Conservation (phyloP, 23 red algal genomes). For the Gracilaria gracilis region DNA sequence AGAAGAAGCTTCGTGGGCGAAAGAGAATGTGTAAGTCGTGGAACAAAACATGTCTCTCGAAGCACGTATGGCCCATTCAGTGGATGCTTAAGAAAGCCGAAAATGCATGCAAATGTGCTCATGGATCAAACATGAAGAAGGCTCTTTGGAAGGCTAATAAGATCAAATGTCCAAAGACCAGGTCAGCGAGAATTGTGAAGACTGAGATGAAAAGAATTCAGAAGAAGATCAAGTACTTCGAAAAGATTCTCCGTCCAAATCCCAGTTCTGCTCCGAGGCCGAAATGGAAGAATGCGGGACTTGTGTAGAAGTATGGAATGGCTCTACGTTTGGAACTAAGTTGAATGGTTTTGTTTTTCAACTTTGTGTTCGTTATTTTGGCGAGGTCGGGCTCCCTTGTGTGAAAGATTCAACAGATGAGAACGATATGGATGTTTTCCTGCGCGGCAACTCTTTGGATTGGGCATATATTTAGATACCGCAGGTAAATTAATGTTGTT, state of each 20-base stretch:
- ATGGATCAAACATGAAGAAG: neutral
- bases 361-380: too few species aligned
- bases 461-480: too few species aligned
- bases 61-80: conserved; percentile 9
- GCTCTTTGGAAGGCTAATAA: neutral
- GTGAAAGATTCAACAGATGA: too few species aligned
- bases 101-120: neutral
- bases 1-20: neutral
- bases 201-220: neutral
- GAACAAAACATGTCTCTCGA: conserved; percentile 3
- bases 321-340: too few species aligned
- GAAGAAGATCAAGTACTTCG: neutral
- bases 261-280: conserved; percentile 10
- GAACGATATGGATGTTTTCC: too few species aligned
- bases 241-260: conserved; percentile 7
- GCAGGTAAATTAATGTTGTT: too few species aligned
- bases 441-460: too few species aligned
- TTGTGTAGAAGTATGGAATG: neutral
- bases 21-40: conserved; percentile 1
- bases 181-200: neutral
- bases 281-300: neutral
- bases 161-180: neutral
- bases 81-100: conserved; percentile 17
- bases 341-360: too few species aligned
- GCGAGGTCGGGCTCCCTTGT: too few species aligned